Base-by-base conservation (phyloP, 2,329 filamentous ascomycete genomes). In the Diaporthe humulicola region DNA sequence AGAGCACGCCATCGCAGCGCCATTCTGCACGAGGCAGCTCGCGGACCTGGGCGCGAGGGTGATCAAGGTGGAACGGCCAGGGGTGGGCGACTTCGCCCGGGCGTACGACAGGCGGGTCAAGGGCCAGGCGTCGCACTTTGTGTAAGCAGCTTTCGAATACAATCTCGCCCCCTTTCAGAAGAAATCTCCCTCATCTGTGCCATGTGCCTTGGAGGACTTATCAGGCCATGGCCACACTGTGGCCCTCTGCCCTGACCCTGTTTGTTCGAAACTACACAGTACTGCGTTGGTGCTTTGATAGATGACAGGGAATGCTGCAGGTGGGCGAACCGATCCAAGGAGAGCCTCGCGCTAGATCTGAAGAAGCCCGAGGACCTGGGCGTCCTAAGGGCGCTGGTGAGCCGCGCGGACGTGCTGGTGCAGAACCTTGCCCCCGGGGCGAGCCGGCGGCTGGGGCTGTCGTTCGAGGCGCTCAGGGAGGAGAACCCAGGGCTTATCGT, bases 401-500 rank as follows among this genome's bases (percentile, higher is more conserved):
- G 78, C 10, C 83, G 83, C 30, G 85, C 88, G 2, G 88, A 90
- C 73, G 86, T 90, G 6, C 80, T 90, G 28, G 87, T 90, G 1
- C 87, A 90, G 75, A 90, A 90, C 60, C 83, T 90, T 1, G 87
- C 87, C 0, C 88, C 88, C 0, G 87, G 88, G 0, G 88, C 88
- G 0, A 83, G 83, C 3, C 82, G 83, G 8, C 83, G 88, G 22
- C 79, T 90, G 15, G 88, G 88, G 0, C 77, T 90, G 2, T 87
- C 87, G 0, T 86, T 87, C 70, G 84, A 86, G 4, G 81, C 81
- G 0, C 77, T 89, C 4, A 83, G 84, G 70, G 78, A 80, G 1
- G 79, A 84, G 12, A 83, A 89, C 50, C 85, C 87, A 0, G 77
- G 81, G 2, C 78, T 90, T 12, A 88, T 90, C n/a, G 86, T 89